Base-by-base conservation (phyloP, 768 basidiomycete genomes). In the Kwoniella mangroviensis region DNA sequence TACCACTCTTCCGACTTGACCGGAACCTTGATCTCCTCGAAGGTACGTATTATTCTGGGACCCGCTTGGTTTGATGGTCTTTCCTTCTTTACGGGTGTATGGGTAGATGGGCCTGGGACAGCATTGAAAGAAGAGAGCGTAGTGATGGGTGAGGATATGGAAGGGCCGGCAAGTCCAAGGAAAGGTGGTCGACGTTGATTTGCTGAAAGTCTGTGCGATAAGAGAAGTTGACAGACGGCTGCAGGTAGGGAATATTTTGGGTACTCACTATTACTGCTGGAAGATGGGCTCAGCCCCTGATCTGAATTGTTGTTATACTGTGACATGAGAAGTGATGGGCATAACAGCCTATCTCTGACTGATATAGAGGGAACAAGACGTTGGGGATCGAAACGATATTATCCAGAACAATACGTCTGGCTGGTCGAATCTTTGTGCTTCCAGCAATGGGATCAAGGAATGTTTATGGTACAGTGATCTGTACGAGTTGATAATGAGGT, bases 1-100 rank as follows among this genome's bases (percentile, higher is more conserved):
- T 77, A 80, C 79, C 76, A 80, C 52, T 76, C 74, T 40, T 80
- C 79, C 17, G 69, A 63, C 19, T 67, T 71, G 40, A 79, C 69
- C 6, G 75, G 65, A 2, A 79, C 74, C 51, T 71, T 64, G 28
- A 76, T 69, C 68, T 80, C 79, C 45, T 80, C 70, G 51, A 77
- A 80, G 3, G 79, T 78, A 41, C 72, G 52, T 19, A 79, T 76
- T 10, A 79, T 62, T 28, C 78, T n/a, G 21, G 72, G 68, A 10
- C 54, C 52, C 17, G 62, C 59, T 42, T 49, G 65, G 43, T 58
- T 57, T 53, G 40, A 9, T 2, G 61, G 24, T 55, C 63, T 55
- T 34, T 68, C 67, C 49, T 55, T 63, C 60, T 68, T 60, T 49
- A 24, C 24, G 19, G 53, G 41, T 2, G 70, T 13, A 22, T 66